Evolutionary conservation across 2,329 filamentous ascomycete species (phyloP), one percentile per base, ranked within the genome.

Genomic region (Fusarium dlaminii): DNA sequence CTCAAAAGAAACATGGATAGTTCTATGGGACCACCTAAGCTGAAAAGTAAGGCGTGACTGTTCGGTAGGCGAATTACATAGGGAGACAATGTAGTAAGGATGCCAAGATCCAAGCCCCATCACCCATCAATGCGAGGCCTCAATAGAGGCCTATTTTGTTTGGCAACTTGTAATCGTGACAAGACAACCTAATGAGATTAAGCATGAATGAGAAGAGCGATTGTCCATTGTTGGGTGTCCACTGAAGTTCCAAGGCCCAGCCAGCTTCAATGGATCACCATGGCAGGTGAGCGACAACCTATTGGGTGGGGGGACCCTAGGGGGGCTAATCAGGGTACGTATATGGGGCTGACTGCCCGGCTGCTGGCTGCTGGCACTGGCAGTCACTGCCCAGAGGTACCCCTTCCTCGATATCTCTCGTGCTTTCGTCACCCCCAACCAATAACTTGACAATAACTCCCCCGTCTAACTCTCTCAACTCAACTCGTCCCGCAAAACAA

Each of bases 401-500:
- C 66, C 64, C 64, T 68, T 67, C 65, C 58, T 39, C 54, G 48
- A 45, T 75, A 75, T 76, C 79, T 80, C 79, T 79, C 73, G 75
- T 74, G 79, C 79, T 81, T 81, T 79, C 78, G 77, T 78, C 80
- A 78, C 77, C 72, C 72, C 75, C 76, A 71, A 76, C 76, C 63
- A 66, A 68, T 66, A 27, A 30, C 54, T 56, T 77, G 75, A 76
- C 74, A 43, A 68, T 68, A 61, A 49, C 63, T 74, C 67, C 63
- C 68, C 73, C 68, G 65, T 75, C 68, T 62, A 70, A 68, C 65
- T 71, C 77, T 51, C 73, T 52, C 43, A 48, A 58, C 66, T 68
- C 68, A 68, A 69, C 68, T 67, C 66, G 67, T 77, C 66, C 76
- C 71, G 74, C 73, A 70, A 76, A 77, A 72, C 61, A 72, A 76